A percentile compares a stretch with the other conserved stretches of the same genome.
phyloP scores from a whole-genome alignment of 371 early-diverging fungal genomes.

The Saksenaea vasiformis region DNA sequence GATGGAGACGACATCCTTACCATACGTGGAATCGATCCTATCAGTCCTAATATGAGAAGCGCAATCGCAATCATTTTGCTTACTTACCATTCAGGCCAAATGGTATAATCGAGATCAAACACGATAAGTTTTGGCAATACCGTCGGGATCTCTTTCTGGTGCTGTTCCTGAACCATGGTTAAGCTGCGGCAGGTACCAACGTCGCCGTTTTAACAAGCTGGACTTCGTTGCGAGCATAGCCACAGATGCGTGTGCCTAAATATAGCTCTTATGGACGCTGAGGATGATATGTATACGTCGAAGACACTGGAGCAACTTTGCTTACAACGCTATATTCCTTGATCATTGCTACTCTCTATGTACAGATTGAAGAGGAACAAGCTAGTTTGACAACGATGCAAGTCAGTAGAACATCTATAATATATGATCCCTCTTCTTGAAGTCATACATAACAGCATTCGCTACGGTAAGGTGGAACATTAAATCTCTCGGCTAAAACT shows the following conservation, averaged over 20 bases:
- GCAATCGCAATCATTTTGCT: background rate
- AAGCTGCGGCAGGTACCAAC: background rate
- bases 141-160: slow-evolving; percentile 7
- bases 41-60: background rate
- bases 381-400: too few species aligned
- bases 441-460: too few species aligned
- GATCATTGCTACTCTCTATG: too few species aligned
- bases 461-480: slow-evolving; percentile 9
- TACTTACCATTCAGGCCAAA: slow-evolving; percentile 52
- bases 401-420: too few species aligned
- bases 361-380: too few species aligned
- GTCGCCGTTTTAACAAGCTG: background rate
- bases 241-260: background rate
- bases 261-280: background rate
- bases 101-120: slow-evolving; percentile 55
- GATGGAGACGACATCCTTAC: slow-evolving; percentile 10
- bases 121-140: slow-evolving; percentile 47
- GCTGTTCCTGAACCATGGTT: background rate
- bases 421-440: too few species aligned
- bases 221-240: background rate
- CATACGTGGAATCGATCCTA: slow-evolving; percentile 45
- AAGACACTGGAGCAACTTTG: too few species aligned
- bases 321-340: too few species aligned
- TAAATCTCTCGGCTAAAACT: slow-evolving; percentile 15
- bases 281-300: too few species aligned